Conservation (phyloP, 106 monocot genomes). For the Alisma plantagoaquatica region DNA sequence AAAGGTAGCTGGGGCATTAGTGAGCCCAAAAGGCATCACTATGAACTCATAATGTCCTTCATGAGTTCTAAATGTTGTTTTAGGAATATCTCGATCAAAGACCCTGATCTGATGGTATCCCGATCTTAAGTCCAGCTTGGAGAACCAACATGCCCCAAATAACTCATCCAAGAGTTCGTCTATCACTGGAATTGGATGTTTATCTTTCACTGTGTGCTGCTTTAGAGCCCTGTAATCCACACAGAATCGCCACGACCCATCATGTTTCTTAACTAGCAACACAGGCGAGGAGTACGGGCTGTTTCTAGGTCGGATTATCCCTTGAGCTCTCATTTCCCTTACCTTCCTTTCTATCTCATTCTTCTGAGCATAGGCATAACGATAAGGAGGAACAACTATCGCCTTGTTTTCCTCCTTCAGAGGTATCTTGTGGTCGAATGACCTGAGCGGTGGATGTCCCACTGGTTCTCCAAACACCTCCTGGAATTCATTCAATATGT, state of each 20-base stretch:
- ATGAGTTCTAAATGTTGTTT: constrained; percentile 9
- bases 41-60: constrained; percentile 8
- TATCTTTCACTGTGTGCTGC: constrained; percentile 2
- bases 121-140: constrained; percentile 1
- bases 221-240: constrained; percentile 4
- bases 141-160: neutral
- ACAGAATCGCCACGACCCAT: constrained; percentile 2
- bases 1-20: constrained; percentile 4
- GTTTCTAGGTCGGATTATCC: neutral
- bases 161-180: constrained; percentile 11
- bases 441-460: too few species aligned
- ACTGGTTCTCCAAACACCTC: too few species aligned
- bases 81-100: neutral
- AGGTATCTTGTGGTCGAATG: too few species aligned
- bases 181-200: constrained; percentile 2
- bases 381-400: too few species aligned
- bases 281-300: constrained; percentile 7
- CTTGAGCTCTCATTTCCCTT: too few species aligned
- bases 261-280: constrained; percentile 4
- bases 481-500: too few species aligned
- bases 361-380: too few species aligned
- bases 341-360: too few species aligned
- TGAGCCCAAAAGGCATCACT: constrained; percentile 8
- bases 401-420: too few species aligned
- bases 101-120: constrained; percentile 4